phyloP scores from a whole-genome alignment of 2,329 filamentous ascomycete species.

The Bipolaris zeicola region DNA sequence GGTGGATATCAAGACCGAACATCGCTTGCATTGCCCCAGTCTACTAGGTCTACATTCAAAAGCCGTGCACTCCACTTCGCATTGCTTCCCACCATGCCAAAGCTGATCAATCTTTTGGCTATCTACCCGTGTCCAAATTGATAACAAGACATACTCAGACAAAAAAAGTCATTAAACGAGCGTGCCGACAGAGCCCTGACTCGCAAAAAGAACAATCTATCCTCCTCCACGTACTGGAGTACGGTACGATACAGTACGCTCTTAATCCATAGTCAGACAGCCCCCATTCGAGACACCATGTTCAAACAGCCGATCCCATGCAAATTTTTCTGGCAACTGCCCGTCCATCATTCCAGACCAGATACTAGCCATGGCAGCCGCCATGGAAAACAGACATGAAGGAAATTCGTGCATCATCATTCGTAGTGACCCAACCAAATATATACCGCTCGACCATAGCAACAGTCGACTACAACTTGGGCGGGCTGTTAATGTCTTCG shows the following conservation, averaged over 20 bases:
- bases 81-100: background rate
- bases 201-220: too few relatives aligned
- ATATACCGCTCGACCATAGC: background rate
- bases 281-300: background rate
- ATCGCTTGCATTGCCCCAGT: background rate
- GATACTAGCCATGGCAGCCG: background rate
- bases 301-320: conserved; percentile 17
- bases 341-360: background rate
- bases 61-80: background rate
- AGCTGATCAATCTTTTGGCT: background rate
- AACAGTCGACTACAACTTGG: conserved; percentile 4
- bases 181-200: too few relatives aligned
- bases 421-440: background rate
- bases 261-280: background rate
- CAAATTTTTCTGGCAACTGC: background rate
- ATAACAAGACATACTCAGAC: too few relatives aligned
- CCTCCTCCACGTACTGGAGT: too few relatives aligned
- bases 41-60: background rate
- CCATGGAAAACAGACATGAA: background rate
- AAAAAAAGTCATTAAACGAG: too few relatives aligned
- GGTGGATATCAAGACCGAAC: background rate
- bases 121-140: background rate
- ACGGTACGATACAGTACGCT: background rate
- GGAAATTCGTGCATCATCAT: conserved; percentile 1
- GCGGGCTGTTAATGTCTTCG: conserved; percentile 8